A percentile compares a stretch with the other conserved stretches of the same genome.
These are phyloP conservation scores for Dorcoceras hygrometricum DNA, from an alignment of 257 asterid species.

Conservation along the genomic window DNA sequence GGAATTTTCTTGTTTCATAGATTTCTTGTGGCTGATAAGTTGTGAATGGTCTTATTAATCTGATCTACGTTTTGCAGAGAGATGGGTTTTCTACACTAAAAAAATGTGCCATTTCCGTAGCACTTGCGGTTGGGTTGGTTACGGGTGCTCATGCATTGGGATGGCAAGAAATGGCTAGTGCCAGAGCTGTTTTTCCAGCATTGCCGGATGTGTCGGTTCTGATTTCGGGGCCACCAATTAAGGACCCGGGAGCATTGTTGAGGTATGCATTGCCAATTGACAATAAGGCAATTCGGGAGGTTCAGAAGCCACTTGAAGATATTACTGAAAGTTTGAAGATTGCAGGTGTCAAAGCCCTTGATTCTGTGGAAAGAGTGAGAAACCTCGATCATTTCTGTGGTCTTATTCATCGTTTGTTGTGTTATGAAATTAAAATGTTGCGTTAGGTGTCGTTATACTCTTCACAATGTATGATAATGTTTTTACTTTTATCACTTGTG, in stretches of 20 bases:
- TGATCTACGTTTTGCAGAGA: slow-evolving; percentile 44
- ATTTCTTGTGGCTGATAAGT: neutral
- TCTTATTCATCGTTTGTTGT: neutral
- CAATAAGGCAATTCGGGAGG: slow-evolving; percentile 92
- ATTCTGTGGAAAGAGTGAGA: slow-evolving; percentile 88
- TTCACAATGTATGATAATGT: slow-evolving; percentile 18
- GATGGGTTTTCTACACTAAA: slow-evolving; percentile 42
- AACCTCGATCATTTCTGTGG: slow-evolving; percentile 2
- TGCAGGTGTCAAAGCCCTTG: slow-evolving; percentile 81
- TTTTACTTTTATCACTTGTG: slow-evolving; percentile 6
- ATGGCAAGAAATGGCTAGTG: slow-evolving; percentile 42
- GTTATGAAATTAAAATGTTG: neutral
- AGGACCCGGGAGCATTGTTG: slow-evolving; percentile 89
- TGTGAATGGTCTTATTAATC: neutral
- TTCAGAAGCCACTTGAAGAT: slow-evolving; percentile 97
- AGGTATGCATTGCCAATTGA: slow-evolving; percentile 91
- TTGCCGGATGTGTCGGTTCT: slow-evolving; percentile 83
- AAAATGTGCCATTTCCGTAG: slow-evolving; percentile 67
- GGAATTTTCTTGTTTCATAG: neutral
- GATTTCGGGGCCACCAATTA: slow-evolving; percentile 96
- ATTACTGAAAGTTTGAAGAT: slow-evolving; percentile 86
- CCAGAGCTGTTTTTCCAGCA: slow-evolving; percentile 51
- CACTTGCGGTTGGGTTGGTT: slow-evolving; percentile 61
- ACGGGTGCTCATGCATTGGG: slow-evolving; percentile 56
- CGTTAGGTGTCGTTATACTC: neutral